Base-by-base conservation (phyloP, 78 protist species). In the Dictyostelium purpureum region DNA sequence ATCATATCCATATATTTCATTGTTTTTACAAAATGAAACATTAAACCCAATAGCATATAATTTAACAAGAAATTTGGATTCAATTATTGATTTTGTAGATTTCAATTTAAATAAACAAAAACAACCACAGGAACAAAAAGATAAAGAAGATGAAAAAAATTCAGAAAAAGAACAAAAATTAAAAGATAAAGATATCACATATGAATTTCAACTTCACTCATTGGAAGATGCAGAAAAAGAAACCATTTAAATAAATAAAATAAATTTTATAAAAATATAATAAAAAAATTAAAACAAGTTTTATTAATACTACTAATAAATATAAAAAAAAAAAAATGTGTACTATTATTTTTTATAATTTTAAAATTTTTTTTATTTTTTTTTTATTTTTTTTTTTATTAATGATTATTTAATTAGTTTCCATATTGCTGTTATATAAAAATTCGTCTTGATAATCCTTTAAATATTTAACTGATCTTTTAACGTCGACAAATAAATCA, bases 401-500 rank as follows among this genome's bases (percentile, higher is more conserved):
- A n/a, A 49, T 74, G 4, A 33, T 28, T 45, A 26, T 47, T 51
- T 24, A 51, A 24, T 42, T 11, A 51, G 31, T 14, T 52, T 45
- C 4, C 4, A 7, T 42, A 52, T 47, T n/a, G 9, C 28, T 4
- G 66, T 85, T 77, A 73, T 85, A 73, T 61, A 85, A 73, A 61
- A 71, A 85, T 66, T 94, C 96, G 73, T 93, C 67, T 83, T 97
- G 95, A 94, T 98, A 96, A 76, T 95, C 96, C 70, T 47, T 18
- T 43, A 98, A 90, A 87, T 77, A 98, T 82, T 97, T 90, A 12
- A 96, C 75, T 6, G 98, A 95, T 16, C 99, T 94, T 77, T 90
- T 89, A 52, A 96, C 95, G 76, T 99, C 99, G 31, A 90, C 82
- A 85, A 98, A 98, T 49, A 98, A 94, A 19, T 77, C 40, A 90